Evolutionary conservation across 2,329 filamentous ascomycete genomes (phyloP), one percentile per base, ranked within the genome.

Genomic region (Pestalotiopsis sp.): DNA sequence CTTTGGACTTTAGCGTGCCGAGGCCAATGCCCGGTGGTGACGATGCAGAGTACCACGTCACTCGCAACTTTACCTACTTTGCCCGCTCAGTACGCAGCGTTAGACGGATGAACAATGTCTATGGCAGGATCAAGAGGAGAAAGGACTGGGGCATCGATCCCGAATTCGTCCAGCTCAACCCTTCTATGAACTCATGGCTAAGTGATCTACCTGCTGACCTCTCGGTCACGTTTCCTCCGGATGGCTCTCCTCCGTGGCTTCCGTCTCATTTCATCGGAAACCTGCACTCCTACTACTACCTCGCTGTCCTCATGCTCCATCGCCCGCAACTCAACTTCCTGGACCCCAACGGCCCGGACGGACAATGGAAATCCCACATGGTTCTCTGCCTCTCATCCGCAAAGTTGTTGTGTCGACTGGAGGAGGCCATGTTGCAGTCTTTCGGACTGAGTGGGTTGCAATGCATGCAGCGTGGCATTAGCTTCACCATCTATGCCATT

Each of bases 381-480:
- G 84, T 92, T 74, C 86, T 94, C 23, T 97, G 94, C 76, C 95
- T 97, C 77, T 88, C 89, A 55, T 92, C 95, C 1, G 94, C 95
- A 52, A 97, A 96, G 79, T 88, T 88, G 55, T 86, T 98, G 64
- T 98, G 95, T 80, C 90, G 93, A 69, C 81, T 98, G 5, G 94
- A 98, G 76, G 95, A 98, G 80, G 91, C 91, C 2, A 89, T 97
- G 45, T 77, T 97, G 69, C 87, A 91, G 66, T 87, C 88, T 0
- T 97, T 91, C 78, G 93, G 94, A 2, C 83, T 97, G 69, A 88
- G 88, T 17, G 95, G 95, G 0, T 84, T 98, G 17, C 86, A 96
- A 74, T 97, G 92, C 81, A 98, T 98, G 95, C 92, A 95, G 76
- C 88, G 95, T 72, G 95, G 95, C 52, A 94, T 97, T 78, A 97